Evolutionary conservation across 139 green algal genomes (phyloP).

Genomic region (Yamagishiella unicocca): DNA sequence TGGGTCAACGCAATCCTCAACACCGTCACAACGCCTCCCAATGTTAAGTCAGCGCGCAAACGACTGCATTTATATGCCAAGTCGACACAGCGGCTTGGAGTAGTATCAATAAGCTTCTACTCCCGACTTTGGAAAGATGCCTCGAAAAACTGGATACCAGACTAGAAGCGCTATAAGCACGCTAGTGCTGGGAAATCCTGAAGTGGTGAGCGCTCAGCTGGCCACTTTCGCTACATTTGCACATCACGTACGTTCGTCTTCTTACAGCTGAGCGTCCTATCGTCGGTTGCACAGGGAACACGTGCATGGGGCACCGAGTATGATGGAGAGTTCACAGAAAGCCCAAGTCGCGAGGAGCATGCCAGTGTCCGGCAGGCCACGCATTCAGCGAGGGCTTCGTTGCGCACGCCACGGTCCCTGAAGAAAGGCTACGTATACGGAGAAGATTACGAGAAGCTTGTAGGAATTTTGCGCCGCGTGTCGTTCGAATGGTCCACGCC

Average conservation of each 20-base stretch:
- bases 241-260: not conserved
- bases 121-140: too few species aligned
- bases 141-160: slow-evolving; percentile 10
- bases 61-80: too few species aligned
- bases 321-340: slow-evolving; percentile 10
- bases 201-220: slow-evolving; percentile 15
- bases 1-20: too few species aligned
- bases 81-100: too few species aligned
- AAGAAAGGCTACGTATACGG: slow-evolving; percentile 45
- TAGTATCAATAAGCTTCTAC: too few species aligned
- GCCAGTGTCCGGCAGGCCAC: not conserved
- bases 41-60: too few species aligned
- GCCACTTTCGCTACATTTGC: not conserved
- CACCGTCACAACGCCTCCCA: too few species aligned
- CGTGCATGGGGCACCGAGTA: slow-evolving; percentile 30
- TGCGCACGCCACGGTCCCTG: slow-evolving; percentile 29
- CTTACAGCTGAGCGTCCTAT: not conserved
- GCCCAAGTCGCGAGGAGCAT: not conserved
- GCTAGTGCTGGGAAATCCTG: not conserved
- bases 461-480: not conserved
- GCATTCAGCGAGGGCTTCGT: not conserved
- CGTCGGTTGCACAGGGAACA: too few species aligned
- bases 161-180: not conserved
- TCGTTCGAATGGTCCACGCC: too few species aligned
- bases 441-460: slow-evolving; percentile 44